Conservation (phyloP, 768 basidiomycete species). For the Leccinum truebloodii region DNA sequence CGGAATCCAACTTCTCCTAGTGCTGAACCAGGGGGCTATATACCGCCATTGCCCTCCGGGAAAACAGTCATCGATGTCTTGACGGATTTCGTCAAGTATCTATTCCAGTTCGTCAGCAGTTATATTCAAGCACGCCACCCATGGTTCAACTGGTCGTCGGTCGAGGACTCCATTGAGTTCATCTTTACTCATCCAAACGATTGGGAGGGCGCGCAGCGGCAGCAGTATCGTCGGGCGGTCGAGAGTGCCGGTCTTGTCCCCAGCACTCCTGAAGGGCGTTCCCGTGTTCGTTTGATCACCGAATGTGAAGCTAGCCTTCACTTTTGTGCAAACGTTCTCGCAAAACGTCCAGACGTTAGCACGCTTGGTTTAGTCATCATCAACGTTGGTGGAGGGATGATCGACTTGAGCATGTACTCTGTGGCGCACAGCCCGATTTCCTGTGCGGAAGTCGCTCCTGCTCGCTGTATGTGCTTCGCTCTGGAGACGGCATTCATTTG, state of each 20-base stretch:
- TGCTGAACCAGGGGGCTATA: not conserved
- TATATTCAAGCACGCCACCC: not conserved
- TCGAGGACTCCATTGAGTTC: no score
- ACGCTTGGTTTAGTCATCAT: not conserved
- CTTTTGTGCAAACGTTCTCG: not conserved
- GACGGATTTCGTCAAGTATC: not conserved
- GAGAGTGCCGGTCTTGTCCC: not conserved
- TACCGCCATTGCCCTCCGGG: not conserved
- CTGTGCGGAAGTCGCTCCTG: not conserved
- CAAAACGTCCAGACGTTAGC: not conserved
- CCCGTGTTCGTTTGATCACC: not conserved
- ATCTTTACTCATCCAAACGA: not conserved
- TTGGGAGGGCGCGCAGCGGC: not conserved
- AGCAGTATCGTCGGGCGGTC: not conserved
- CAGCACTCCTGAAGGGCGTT: not conserved
- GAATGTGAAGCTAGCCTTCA: not conserved
- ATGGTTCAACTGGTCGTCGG: not conserved
- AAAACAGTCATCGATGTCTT: not conserved
- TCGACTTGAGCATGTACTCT: not conserved
- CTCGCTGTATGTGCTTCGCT: not conserved
- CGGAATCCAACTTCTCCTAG: not conserved
- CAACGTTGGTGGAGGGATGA: not conserved
- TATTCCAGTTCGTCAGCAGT: not conserved
- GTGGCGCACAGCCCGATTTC: not conserved
- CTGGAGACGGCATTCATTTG: not conserved